Conservation (phyloP, 306 rosid genomes). For the Potentilla sterilis region DNA sequence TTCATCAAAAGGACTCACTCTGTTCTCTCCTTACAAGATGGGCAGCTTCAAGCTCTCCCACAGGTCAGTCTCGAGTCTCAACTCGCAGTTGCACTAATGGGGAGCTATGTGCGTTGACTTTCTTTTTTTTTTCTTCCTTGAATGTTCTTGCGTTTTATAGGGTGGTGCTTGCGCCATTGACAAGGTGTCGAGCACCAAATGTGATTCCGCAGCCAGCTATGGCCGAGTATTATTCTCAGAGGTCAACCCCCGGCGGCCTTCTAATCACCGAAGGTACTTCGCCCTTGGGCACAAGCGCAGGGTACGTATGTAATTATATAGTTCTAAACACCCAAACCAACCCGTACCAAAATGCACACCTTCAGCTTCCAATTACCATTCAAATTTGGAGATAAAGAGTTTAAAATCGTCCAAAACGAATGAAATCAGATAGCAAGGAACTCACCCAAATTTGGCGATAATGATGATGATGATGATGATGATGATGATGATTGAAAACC, state of each 20-base stretch:
- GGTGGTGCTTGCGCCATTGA: constrained; percentile 62
- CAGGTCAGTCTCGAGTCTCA: constrained; percentile 40
- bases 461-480: too few species aligned
- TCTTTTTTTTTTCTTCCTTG: too few species aligned
- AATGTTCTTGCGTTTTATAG: constrained; percentile 43
- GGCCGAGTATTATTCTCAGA: constrained; percentile 42
- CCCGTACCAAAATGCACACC: too few species aligned
- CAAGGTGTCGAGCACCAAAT: constrained; percentile 50
- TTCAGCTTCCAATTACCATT: too few species aligned
- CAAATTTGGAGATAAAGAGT: too few species aligned
- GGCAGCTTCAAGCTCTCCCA: constrained; percentile 64
- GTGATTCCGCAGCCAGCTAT: constrained; percentile 41
- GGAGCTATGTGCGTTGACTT: too few species aligned
- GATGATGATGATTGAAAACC: too few species aligned
- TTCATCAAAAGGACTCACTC: constrained; percentile 21
- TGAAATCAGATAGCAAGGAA: too few species aligned
- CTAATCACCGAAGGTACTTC: constrained; percentile 51
- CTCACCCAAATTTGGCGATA: too few species aligned
- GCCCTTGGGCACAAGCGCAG: constrained; percentile 38
- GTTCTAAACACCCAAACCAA: too few species aligned
- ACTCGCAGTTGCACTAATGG: too few species aligned
- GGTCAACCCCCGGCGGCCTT: constrained; percentile 49
- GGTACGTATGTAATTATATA: constrained; percentile 35
- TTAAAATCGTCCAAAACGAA: too few species aligned
- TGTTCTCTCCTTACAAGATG: constrained; percentile 69